phyloP scores from a whole-genome alignment of 2,329 filamentous ascomycete species.

The Diaporthe sp. region DNA sequence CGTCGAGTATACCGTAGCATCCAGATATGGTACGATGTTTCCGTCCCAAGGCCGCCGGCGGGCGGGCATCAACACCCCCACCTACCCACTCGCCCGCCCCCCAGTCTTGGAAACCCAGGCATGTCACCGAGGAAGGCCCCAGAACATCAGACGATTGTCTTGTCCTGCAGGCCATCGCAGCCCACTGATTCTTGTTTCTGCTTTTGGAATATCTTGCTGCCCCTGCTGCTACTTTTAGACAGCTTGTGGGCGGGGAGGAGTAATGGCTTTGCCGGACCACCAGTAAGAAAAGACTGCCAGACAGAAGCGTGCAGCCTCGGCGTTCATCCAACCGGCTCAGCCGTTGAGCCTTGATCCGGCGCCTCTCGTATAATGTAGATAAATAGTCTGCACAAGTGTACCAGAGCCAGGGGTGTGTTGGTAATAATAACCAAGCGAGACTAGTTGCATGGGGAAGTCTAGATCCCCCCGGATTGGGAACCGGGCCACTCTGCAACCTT shows the following conservation, averaged over 20 bases:
- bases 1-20: not conserved
- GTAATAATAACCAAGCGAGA: not conserved
- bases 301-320: not conserved
- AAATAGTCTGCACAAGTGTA: not conserved
- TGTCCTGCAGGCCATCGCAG: not conserved
- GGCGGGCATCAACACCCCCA: not conserved
- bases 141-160: conserved; percentile 7
- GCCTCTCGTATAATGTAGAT: not conserved
- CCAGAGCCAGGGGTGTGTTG: not conserved
- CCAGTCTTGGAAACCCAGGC: conserved; percentile 15
- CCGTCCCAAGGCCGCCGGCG: conserved; percentile 4
- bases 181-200: not conserved
- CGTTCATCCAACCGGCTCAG: not conserved
- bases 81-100: not conserved
- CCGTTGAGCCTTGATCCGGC: not conserved
- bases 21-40: not conserved
- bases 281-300: not conserved
- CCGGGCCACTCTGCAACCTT: conserved; percentile 11
- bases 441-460: not conserved
- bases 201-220: not conserved
- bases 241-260: not conserved
- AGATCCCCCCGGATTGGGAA: not conserved
- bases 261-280: not conserved
- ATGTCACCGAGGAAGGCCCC: not conserved
- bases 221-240: not conserved